These are phyloP conservation scores for Moesziomyces antarcticus DNA, from an alignment of 1,284 basidiomycete species.

Conservation along the genomic window DNA sequence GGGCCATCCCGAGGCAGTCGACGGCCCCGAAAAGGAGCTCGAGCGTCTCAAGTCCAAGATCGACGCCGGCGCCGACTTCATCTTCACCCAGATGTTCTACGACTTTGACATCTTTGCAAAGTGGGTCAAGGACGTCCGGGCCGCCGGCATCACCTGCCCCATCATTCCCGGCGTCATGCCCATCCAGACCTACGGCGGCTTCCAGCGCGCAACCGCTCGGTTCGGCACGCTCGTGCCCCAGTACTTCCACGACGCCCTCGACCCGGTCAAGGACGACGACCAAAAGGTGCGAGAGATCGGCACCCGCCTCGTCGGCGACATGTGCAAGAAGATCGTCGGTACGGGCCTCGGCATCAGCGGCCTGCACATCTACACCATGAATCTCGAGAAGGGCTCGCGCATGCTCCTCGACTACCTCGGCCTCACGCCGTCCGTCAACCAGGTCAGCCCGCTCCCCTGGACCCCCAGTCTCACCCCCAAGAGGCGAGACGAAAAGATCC, in stretches of 20 bases:
- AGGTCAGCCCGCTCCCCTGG: conserved; percentile 65
- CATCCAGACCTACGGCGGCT: conserved; percentile 97
- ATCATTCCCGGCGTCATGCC: conserved; percentile 97
- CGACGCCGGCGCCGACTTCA: conserved; percentile 86
- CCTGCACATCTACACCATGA: conserved; percentile 68
- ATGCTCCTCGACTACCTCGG: conserved; percentile 67
- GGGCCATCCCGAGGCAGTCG: conserved; percentile 71
- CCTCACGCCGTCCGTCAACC: conserved; percentile 61
- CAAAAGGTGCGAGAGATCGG: conserved; percentile 60
- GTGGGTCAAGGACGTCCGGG: conserved; percentile 78
- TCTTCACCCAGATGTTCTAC: conserved; percentile 97
- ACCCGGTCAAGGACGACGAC: conserved; percentile 80
- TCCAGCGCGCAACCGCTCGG: conserved; percentile 88
- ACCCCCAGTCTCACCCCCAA: conserved; percentile 64
- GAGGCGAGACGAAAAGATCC: conserved; percentile 65
- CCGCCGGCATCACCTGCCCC: conserved; percentile 82
- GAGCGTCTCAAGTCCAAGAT: conserved; percentile 86
- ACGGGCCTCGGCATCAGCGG: conserved; percentile 62
- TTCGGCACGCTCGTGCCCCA: conserved; percentile 87
- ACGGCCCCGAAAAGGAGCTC: conserved; percentile 75
- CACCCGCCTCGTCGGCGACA: conserved; percentile 63
- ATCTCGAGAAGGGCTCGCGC: conserved; percentile 65
- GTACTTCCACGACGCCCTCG: conserved; percentile 80
- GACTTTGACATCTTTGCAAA: conserved; percentile 84
- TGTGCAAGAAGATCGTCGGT: conserved; percentile 64